Conservation (phyloP, 106 monocot species). For the Dendrobium catenatum region DNA sequence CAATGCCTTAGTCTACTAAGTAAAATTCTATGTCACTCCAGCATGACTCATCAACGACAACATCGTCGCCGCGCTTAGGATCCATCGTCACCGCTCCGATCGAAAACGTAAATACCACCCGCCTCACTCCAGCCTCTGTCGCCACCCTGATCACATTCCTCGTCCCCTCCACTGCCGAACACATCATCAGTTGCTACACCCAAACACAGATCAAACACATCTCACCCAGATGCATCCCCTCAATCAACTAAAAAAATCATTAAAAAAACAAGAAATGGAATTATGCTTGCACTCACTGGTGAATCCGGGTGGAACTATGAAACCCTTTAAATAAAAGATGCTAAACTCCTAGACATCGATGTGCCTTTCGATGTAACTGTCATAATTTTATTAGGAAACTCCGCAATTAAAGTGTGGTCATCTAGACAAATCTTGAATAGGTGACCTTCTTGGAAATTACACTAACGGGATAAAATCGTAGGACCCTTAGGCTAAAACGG, state of each 20-base stretch:
- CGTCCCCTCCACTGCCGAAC: constrained; percentile 68
- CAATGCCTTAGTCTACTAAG: constrained; percentile 45
- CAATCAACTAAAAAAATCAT: neutral
- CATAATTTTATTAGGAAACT: too few relatives aligned
- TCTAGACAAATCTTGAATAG: too few relatives aligned
- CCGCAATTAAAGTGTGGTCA: too few relatives aligned
- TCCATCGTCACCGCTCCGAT: constrained; percentile 78
- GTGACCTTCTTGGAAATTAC: too few relatives aligned
- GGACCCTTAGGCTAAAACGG: too few relatives aligned
- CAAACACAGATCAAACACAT: neutral
- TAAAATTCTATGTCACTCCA: constrained; percentile 89
- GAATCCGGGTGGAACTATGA: constrained; percentile 47
- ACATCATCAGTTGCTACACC: constrained; percentile 68
- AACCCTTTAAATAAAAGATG: too few relatives aligned
- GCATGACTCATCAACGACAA: constrained; percentile 74
- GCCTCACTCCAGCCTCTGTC: constrained; percentile 52
- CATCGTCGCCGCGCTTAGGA: constrained; percentile 49
- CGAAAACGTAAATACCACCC: constrained; percentile 80
- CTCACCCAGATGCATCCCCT: neutral
- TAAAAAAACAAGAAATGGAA: constrained; percentile 9
- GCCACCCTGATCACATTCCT: constrained; percentile 55
- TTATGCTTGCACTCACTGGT: constrained; percentile 57
- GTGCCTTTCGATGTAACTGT: too few relatives aligned
- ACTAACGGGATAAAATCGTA: too few relatives aligned
- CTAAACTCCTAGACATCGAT: too few relatives aligned